phyloP scores from a whole-genome alignment of 2,329 filamentous ascomycete species.

The Penicillium glabrum region DNA sequence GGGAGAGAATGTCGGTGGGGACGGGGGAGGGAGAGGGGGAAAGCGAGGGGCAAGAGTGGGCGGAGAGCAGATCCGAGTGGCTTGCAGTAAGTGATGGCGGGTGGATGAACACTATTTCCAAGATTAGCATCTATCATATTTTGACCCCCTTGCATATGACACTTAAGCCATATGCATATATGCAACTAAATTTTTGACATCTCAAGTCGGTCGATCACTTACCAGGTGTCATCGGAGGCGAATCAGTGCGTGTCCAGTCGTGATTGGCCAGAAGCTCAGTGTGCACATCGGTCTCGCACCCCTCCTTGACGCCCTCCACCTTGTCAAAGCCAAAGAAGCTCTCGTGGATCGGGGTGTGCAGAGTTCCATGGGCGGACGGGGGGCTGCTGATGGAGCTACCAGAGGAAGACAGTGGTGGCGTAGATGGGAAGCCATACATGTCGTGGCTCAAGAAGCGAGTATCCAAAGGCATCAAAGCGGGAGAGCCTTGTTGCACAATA shows the following conservation, averaged over 20 bases:
- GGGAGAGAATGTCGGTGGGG: conserved; percentile 70
- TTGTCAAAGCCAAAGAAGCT: conserved; percentile 72
- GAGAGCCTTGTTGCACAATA: conserved; percentile 59
- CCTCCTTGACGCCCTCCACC: conserved; percentile 67
- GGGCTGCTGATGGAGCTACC: conserved; percentile 87
- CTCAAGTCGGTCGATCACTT: conserved; percentile 46
- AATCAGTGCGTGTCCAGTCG: conserved; percentile 75
- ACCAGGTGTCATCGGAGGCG: conserved; percentile 90
- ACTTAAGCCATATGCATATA: conserved; percentile 7
- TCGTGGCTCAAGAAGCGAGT: conserved; percentile 68
- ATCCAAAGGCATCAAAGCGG: conserved; percentile 64
- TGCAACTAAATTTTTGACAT: conserved; percentile 9
- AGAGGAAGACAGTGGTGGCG: conserved; percentile 80
- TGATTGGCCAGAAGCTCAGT: conserved; percentile 70
- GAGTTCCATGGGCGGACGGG: conserved; percentile 68
- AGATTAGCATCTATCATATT: conserved; percentile 22
- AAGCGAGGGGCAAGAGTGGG: conserved; percentile 73
- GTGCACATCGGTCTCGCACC: conserved; percentile 67
- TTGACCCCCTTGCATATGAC: conserved; percentile 9
- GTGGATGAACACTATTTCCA: conserved; percentile 62
- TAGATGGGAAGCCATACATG: conserved; percentile 74
- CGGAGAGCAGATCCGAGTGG: conserved; percentile 71
- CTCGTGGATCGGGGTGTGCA: conserved; percentile 80
- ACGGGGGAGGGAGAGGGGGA: conserved; percentile 84
- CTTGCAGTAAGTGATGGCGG: conserved; percentile 64